These are phyloP conservation scores for Neltuma alba DNA, from an alignment of 306 rosid species.

Conservation along the genomic window DNA sequence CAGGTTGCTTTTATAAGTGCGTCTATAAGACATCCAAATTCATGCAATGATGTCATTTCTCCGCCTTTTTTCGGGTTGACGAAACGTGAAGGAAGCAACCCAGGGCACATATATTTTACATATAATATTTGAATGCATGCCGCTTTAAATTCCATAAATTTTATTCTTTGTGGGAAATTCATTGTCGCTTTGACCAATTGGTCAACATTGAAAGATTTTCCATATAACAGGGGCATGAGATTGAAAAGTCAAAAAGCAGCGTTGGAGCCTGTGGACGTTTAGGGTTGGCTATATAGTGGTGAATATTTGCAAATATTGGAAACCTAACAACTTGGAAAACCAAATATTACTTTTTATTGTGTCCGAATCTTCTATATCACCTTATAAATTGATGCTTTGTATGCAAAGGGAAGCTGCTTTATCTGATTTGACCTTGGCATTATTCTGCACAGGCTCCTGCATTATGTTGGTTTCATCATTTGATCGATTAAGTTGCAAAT, in stretches of 20 bases:
- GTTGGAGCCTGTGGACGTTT: neutral
- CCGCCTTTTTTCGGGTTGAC: neutral
- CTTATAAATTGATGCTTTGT: neutral
- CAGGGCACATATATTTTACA: neutral
- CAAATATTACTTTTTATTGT: neutral
- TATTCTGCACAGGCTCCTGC: neutral
- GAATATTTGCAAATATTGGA: neutral
- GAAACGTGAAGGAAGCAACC: conserved; percentile 27
- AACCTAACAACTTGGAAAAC: neutral
- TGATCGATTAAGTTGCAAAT: neutral
- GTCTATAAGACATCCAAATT: conserved; percentile 18
- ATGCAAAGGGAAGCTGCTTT: neutral
- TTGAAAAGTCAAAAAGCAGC: neutral
- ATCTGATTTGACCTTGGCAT: neutral
- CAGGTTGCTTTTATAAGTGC: conserved; percentile 39
- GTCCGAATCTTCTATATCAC: neutral
- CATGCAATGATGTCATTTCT: conserved; percentile 42
- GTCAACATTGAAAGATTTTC: neutral
- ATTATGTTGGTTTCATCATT: neutral
- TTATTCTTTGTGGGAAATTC: neutral
- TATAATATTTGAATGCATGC: no score
- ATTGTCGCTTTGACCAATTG: conserved; percentile 5
- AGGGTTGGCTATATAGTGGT: neutral
- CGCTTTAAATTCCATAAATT: neutral
- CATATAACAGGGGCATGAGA: neutral